Conservation (phyloP, 352 stramenopile genomes). For the Pythium oligandrum region DNA sequence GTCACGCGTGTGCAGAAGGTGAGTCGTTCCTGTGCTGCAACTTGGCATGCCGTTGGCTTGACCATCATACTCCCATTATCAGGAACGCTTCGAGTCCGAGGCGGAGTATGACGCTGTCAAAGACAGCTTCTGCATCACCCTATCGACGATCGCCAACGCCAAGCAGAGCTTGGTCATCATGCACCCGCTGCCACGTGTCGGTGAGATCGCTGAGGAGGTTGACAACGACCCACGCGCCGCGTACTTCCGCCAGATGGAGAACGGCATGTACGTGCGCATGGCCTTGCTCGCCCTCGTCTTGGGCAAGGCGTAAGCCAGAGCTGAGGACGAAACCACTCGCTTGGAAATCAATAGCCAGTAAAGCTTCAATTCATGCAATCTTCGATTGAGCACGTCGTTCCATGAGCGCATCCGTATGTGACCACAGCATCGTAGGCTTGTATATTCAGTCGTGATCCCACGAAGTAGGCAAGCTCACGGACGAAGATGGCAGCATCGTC, state of each 20-base stretch:
- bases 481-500: constrained; percentile 59
- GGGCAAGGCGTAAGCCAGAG: constrained; percentile 52
- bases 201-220: constrained; percentile 96
- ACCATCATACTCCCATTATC: not conserved
- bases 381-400: no score
- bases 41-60: not conserved
- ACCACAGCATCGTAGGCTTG: constrained; percentile 63
- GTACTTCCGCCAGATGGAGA: constrained; percentile 97
- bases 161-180: constrained; percentile 95
- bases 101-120: constrained; percentile 96
- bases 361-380: no score
- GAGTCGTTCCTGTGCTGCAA: constrained; percentile 10
- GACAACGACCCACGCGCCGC: constrained; percentile 94
- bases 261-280: constrained; percentile 99
- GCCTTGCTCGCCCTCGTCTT: constrained; percentile 94
- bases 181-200: constrained; percentile 97
- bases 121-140: constrained; percentile 80
- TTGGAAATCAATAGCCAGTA: no score
- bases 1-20: constrained; percentile 96
- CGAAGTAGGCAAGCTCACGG: constrained; percentile 55
- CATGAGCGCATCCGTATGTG: constrained; percentile 43
- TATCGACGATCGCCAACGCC: constrained; percentile 62
- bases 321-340: not conserved
- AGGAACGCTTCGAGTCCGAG: constrained; percentile 94
- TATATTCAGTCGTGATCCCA: constrained; percentile 57